Conservation (phyloP, 345 rosid genomes). For the Pistacia atlantica region DNA sequence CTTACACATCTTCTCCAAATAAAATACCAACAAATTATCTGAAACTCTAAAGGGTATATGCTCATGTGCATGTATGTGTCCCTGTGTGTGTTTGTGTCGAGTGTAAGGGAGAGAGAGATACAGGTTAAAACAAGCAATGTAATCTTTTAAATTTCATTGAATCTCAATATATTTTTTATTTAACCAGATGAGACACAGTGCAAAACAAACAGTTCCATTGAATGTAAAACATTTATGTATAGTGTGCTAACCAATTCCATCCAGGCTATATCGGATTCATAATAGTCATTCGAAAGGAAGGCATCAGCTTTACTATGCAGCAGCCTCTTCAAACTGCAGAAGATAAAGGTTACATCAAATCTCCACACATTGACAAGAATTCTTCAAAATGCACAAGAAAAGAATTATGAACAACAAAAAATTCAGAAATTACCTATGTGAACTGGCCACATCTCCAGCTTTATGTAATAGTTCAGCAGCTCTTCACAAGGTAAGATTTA, state of each 20-base stretch:
- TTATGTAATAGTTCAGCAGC: slow-evolving; percentile 75
- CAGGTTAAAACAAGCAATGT: too few relatives aligned
- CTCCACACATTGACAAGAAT: not conserved
- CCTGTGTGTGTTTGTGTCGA: not conserved
- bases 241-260: slow-evolving; percentile 81
- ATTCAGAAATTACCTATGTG: slow-evolving; percentile 58
- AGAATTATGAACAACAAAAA: slow-evolving; percentile 10
- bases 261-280: slow-evolving; percentile 94
- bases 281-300: slow-evolving; percentile 86
- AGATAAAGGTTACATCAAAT: slow-evolving; percentile 21
- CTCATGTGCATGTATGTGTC: not conserved
- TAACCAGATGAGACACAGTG: not conserved
- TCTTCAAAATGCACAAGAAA: not conserved
- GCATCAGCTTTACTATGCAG: slow-evolving; percentile 87
- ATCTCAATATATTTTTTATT: too few relatives aligned
- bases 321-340: slow-evolving; percentile 78
- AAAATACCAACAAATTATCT: not conserved
- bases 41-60: not conserved
- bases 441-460: slow-evolving; percentile 79
- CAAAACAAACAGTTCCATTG: not conserved
- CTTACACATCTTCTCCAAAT: not conserved
- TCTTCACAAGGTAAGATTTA: slow-evolving; percentile 52
- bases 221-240: not conserved
- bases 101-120: not conserved
- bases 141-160: too few relatives aligned